Evolutionary conservation across 495 filamentous ascomycete species (phyloP).

Genomic region (Pseudevernia furfuracea): DNA sequence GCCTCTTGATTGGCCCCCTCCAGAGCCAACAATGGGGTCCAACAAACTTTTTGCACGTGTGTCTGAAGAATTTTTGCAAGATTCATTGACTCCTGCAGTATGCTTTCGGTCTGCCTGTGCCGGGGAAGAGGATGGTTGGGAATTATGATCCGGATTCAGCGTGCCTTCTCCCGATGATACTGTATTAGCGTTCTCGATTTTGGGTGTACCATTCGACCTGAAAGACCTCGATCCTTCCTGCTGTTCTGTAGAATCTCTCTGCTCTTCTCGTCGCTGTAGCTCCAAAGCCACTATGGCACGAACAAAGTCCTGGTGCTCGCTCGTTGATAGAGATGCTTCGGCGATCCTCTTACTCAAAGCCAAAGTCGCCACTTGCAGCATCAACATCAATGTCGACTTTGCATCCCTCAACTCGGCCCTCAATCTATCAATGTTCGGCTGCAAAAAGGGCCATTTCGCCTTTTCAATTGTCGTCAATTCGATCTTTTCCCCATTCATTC

Average conservation of each 20-base stretch:
- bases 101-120: not conserved
- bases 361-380: conserved; percentile 24
- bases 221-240: not conserved
- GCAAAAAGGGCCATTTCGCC: conserved; percentile 22
- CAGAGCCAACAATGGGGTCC: not conserved
- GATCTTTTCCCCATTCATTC: conserved; percentile 1
- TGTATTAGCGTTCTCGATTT: not conserved
- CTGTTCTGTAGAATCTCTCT: not conserved
- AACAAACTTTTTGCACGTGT: not conserved
- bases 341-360: conserved; percentile 22
- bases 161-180: not conserved
- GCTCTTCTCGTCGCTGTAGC: conserved; percentile 1
- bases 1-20: not conserved
- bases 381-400: conserved; percentile 24
- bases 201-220: not conserved
- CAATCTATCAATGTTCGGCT: conserved; percentile 18
- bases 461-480: conserved; percentile 13
- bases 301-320: conserved; percentile 13
- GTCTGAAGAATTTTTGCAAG: not conserved
- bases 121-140: not conserved
- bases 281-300: conserved; percentile 14
- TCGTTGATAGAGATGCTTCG: not conserved
- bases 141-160: not conserved
- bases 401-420: conserved; percentile 21
- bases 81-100: not conserved